Percentiles rank a stretch among this genome's conserved stretches.
phyloP scores from a whole-genome alignment of 768 basidiomycete species.

The Coprinopsis strossmayeri region DNA sequence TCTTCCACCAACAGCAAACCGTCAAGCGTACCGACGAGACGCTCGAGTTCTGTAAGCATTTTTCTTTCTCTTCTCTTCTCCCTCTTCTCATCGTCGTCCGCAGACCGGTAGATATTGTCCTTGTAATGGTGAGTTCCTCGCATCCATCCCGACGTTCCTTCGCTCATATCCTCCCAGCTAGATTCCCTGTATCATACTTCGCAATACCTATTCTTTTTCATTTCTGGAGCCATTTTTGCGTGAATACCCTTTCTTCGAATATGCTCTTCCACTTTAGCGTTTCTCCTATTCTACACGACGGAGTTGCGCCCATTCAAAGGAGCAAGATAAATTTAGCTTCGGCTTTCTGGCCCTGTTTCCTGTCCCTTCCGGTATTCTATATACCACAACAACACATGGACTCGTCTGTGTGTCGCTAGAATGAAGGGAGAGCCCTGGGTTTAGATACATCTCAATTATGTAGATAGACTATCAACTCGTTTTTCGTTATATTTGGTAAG shows the following conservation, averaged over 20 bases:
- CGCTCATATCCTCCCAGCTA: constrained; percentile 13
- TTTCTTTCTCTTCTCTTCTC: constrained; percentile 17
- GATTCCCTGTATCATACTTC: constrained; percentile 15
- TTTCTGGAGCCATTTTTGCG: no score
- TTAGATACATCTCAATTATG: constrained; percentile 7
- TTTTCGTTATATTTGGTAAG: no score
- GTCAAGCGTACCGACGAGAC: constrained; percentile 97
- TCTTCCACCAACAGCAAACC: constrained; percentile 62
- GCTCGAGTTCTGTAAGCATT: constrained; percentile 81
- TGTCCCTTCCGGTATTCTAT: constrained; percentile 31
- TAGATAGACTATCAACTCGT: neutral
- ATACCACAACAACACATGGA: constrained; percentile 15
- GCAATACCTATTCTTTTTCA: constrained; percentile 10
- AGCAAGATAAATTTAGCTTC: constrained; percentile 49
- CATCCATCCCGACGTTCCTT: neutral
- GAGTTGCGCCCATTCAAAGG: constrained; percentile 79
- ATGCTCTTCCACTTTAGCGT: constrained; percentile 86
- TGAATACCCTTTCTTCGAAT: no score
- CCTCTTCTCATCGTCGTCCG: constrained; percentile 11
- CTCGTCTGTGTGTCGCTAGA: constrained; percentile 16
- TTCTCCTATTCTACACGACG: constrained; percentile 48
- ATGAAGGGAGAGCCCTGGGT: constrained; percentile 16
- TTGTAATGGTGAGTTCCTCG: constrained; percentile 18
- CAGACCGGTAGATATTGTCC: constrained; percentile 30
- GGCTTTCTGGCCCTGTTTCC: constrained; percentile 22